Evolutionary conservation across 1,284 basidiomycete species (phyloP), one percentile per base, ranked within the genome.

Genomic region (Tremellales sp.): DNA sequence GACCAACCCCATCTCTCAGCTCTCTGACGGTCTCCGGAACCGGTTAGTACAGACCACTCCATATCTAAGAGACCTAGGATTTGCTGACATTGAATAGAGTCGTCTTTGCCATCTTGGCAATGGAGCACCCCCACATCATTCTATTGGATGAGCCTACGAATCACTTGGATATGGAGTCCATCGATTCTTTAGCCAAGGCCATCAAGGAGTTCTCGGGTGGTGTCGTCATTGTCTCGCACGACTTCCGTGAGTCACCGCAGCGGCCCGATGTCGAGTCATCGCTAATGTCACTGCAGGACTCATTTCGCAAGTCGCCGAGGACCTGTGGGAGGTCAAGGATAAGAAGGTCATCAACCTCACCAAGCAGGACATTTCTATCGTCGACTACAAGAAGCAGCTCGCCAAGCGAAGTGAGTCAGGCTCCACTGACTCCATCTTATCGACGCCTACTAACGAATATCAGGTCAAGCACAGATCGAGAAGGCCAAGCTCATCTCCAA

Each of bases 181-280:
- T 97, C 72, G 93, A 97, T 72, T 92, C 96, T 3, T 81, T 98
- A 40, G 94, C 93, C 4, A 73, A 76, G 26, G 93, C 94, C 45
- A 97, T 98, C 80, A 96, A 96, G 77, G 89, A 89, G 70, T 98
- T 92, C 72, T 86, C 90, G 68, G 94, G 96, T 54, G 94, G 94
- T 71, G 96, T 97, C 45, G 94, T 96, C 56, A 94, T 96, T 67
- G 91, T 96, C 57, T 94, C 91, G 41, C 92, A 96, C 79, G 90
- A 96, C 75, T 96, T 96, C 86, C 86, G 89, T 87, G 64, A 60
- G 84, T 79, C 10, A 25, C 50, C 26, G 43, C n/a, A n/a, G n/a
- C n/a, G n/a, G n/a, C n/a, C 15, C 10, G 21, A 31, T n/a, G 25
- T 19, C 46, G 56, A 60, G 27, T 25, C 21, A 31, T 39, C 8